phyloP scores from a whole-genome alignment of 495 filamentous ascomycete genomes.

The Aspergillus kassunensis region DNA sequence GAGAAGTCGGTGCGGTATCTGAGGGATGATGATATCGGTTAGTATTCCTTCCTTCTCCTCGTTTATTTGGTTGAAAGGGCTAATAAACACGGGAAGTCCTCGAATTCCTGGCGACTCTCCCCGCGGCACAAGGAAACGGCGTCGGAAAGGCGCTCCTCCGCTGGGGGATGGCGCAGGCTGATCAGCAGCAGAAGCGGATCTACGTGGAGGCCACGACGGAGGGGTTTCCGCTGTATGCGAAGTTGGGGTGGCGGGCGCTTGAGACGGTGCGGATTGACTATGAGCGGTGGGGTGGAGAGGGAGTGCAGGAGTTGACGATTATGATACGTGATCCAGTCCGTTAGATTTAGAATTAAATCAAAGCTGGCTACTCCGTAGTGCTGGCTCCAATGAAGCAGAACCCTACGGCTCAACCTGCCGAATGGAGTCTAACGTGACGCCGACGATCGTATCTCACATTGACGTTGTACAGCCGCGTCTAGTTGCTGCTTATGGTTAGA shows the following conservation, averaged over 20 bases:
- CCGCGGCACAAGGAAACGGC: conserved; percentile 47
- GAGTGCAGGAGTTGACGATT: conserved; percentile 21
- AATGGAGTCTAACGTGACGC: conserved; percentile 10
- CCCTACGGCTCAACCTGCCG: conserved; percentile 18
- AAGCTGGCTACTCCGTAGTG: neutral
- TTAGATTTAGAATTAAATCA: neutral
- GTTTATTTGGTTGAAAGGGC: neutral
- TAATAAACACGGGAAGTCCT: conserved; percentile 14
- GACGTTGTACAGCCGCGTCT: conserved; percentile 7
- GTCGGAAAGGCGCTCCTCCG: conserved; percentile 44
- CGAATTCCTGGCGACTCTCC: conserved; percentile 29
- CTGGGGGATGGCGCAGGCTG: conserved; percentile 48
- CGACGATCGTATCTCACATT: neutral
- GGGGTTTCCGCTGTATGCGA: conserved; percentile 49
- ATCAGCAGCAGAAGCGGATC: conserved; percentile 39
- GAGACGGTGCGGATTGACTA: conserved; percentile 37
- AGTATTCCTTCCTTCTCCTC: neutral
- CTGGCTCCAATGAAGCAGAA: neutral
- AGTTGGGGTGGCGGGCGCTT: conserved; percentile 44
- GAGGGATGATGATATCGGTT: conserved; percentile 19
- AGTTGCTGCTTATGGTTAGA: conserved; percentile 2
- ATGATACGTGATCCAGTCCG: conserved; percentile 23
- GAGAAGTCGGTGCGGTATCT: conserved; percentile 4
- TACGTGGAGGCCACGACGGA: conserved; percentile 54
- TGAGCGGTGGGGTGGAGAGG: conserved; percentile 28